Conservation (phyloP, 495 filamentous ascomycete genomes). For the Bryoglossum gracile region DNA sequence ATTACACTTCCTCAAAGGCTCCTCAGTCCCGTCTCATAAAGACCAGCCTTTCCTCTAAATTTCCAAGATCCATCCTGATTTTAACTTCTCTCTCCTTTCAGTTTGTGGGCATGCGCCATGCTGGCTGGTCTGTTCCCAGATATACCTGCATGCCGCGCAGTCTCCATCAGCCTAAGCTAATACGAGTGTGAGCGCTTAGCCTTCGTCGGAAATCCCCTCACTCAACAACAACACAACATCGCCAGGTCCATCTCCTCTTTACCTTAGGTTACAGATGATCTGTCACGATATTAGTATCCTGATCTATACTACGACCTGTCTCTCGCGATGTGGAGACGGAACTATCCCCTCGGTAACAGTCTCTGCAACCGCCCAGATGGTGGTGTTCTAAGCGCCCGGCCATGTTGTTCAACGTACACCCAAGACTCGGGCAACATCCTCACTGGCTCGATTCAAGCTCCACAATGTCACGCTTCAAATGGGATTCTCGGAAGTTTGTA, state of each 20-base stretch:
- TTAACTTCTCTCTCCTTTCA: too few relatives aligned
- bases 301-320: not conserved
- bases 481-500: conserved; percentile 13
- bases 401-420: conserved; percentile 9
- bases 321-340: not conserved
- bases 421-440: not conserved
- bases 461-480: conserved; percentile 23
- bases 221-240: conserved; percentile 13
- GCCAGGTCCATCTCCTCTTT: not conserved
- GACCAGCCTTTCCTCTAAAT: conserved; percentile 11
- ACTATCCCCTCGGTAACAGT: too few relatives aligned
- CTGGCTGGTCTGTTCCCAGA: conserved; percentile 10
- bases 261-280: not conserved
- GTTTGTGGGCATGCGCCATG: too few relatives aligned
- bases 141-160: conserved; percentile 11
- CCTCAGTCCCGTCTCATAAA: conserved; percentile 20
- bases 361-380: conserved; percentile 8
- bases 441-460: conserved; percentile 15
- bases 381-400: conserved; percentile 18
- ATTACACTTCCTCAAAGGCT: conserved; percentile 22
- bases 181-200: conserved; percentile 19
- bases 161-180: conserved; percentile 9
- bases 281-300: not conserved
- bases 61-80: conserved; percentile 2
- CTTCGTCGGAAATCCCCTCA: conserved; percentile 14